A percentile compares a stretch with the other conserved stretches of the same genome.
Conservation (phyloP, 768 basidiomycete genomes). For the Mrakia frigida region DNA sequence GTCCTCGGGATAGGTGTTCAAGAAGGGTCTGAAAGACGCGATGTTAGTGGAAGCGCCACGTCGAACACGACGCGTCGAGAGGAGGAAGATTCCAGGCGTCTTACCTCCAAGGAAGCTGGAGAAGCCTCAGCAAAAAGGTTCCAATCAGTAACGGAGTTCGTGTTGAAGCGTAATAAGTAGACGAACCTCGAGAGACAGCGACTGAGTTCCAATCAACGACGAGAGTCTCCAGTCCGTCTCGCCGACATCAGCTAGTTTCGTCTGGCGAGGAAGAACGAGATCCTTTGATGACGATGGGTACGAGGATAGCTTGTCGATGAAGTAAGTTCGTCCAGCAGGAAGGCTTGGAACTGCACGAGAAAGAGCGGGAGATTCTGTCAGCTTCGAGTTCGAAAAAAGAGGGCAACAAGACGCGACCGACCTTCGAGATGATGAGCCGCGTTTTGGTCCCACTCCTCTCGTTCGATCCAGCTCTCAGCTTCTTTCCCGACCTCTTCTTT, state of each 20-base stretch:
- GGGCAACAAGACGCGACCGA: not conserved
- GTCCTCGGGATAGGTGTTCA: slow-evolving; percentile 5
- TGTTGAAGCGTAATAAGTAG: not conserved
- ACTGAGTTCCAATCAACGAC: not conserved
- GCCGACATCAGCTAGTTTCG: not conserved
- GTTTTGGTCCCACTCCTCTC: slow-evolving; percentile 1
- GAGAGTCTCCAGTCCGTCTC: not conserved
- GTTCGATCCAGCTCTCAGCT: slow-evolving; percentile 10
- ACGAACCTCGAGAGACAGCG: not conserved
- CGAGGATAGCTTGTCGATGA: not conserved
- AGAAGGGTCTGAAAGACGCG: not conserved
- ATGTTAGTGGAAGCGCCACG: not conserved
- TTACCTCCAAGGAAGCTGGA: not conserved
- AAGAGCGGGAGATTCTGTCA: not conserved
- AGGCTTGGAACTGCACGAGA: not conserved
- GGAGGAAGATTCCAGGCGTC: not conserved
- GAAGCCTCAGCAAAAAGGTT: not conserved
- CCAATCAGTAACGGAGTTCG: not conserved
- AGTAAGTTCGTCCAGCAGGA: not conserved
- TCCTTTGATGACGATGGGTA: not conserved
- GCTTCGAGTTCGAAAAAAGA: not conserved
- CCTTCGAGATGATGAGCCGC: not conserved
- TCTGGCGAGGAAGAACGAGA: not conserved
- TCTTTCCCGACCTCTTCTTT: not conserved
- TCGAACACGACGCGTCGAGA: not conserved